Percentiles rank a stretch among this genome's conserved stretches.
These are phyloP conservation scores for Ogataea trehalophila DNA, from an alignment of 805 yeast genomes.

Conservation along the genomic window DNA sequence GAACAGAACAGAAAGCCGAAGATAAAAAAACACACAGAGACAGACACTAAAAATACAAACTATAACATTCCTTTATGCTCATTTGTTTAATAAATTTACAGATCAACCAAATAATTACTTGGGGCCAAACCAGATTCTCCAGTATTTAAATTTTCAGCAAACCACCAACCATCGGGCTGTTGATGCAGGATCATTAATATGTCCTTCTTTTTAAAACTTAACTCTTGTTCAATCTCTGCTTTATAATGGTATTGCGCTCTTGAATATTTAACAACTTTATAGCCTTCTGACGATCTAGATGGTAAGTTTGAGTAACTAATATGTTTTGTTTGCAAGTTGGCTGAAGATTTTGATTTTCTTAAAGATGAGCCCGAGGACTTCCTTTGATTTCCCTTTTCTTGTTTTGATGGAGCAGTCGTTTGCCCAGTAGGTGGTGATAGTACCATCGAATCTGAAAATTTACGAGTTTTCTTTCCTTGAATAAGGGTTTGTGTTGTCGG, in stretches of 20 bases:
- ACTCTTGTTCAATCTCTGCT: slow-evolving; percentile 57
- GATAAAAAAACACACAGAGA: not conserved
- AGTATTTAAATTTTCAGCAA: slow-evolving; percentile 48
- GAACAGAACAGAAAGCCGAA: not conserved
- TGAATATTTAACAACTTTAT: slow-evolving; percentile 46
- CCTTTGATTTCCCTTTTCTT: not conserved
- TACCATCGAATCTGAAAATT: slow-evolving; percentile 1
- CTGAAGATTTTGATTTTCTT: slow-evolving; percentile 28
- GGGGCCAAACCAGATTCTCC: slow-evolving; percentile 57
- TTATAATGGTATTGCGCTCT: slow-evolving; percentile 55
- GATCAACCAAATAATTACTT: slow-evolving; percentile 45
- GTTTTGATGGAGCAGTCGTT: not conserved
- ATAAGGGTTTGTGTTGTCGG: not conserved
- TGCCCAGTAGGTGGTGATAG: not conserved
- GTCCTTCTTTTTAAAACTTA: slow-evolving; percentile 56
- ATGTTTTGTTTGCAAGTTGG: slow-evolving; percentile 19
- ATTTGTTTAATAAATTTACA: slow-evolving; percentile 9
- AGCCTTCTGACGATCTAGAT: slow-evolving; percentile 45
- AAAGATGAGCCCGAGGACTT: slow-evolving; percentile 7
- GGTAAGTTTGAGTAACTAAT: slow-evolving; percentile 36
- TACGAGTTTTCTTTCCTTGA: not conserved
- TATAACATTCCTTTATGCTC: too few relatives aligned
- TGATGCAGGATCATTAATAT: slow-evolving; percentile 44
- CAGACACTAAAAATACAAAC: not conserved
- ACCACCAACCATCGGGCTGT: slow-evolving; percentile 78